A percentile compares a stretch with the other conserved stretches of the same genome.
Conservation (phyloP, 352 stramenopile species). For the Phytophthora syringae region DNA sequence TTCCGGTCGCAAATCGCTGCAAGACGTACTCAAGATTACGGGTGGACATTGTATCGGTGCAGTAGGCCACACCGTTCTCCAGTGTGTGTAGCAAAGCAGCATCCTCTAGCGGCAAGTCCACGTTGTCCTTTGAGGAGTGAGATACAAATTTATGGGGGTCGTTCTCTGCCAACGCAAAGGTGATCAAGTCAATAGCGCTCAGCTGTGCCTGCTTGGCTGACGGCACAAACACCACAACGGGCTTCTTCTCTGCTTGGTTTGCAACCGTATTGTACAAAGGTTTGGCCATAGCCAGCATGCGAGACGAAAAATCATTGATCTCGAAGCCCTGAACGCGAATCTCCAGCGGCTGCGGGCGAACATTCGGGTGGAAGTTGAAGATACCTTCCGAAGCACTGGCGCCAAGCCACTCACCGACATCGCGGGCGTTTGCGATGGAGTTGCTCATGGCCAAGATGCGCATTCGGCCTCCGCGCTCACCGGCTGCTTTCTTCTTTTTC, state of each 20-base stretch:
- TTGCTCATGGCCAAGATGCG: conserved; percentile 96
- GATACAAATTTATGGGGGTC: conserved; percentile 72
- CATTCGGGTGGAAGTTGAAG: conserved; percentile 85
- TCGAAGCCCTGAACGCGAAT: conserved; percentile 98
- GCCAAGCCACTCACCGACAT: conserved; percentile 99
- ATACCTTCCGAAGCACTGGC: conserved; percentile 88
- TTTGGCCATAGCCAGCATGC: conserved; percentile 99
- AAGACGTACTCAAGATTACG: conserved; percentile 93
- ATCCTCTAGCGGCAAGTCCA: conserved; percentile 82
- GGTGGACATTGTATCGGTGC: conserved; percentile 93
- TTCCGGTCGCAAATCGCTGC: conserved; percentile 85
- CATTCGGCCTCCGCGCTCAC: conserved; percentile 52
- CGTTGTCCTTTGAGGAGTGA: conserved; percentile 35
- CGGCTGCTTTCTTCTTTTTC: conserved; percentile 62
- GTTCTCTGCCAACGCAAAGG: conserved; percentile 93
- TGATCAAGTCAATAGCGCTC: conserved; percentile 99
- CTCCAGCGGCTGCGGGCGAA: conserved; percentile 96
- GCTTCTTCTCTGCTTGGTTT: conserved; percentile 89
- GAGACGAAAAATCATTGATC: conserved; percentile 96
- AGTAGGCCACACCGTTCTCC: conserved; percentile 95
- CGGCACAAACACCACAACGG: conserved; percentile 97
- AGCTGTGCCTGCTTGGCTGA: conserved; percentile 98
- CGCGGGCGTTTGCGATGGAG: conserved; percentile 97
- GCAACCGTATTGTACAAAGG: conserved; percentile 96
- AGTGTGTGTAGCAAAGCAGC: conserved; percentile 94